Percentiles rank a stretch among this genome's conserved stretches.
Evolutionary conservation across 139 green algal species (phyloP).

Genomic region (Auxenochlorella pyrenoidosa): DNA sequence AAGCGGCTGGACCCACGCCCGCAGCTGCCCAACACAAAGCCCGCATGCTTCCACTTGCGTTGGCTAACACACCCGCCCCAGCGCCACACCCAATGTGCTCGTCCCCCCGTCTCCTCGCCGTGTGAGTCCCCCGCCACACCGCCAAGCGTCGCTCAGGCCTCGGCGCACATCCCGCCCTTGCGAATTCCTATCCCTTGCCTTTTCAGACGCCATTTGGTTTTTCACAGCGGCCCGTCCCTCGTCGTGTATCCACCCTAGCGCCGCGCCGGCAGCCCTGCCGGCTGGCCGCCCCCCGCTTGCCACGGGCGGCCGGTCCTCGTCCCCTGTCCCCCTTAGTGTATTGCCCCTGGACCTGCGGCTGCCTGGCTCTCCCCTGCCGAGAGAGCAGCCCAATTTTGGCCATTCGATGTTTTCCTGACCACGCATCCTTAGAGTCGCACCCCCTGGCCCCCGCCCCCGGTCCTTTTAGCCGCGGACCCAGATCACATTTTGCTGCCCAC

Average conservation of each 20-base stretch:
- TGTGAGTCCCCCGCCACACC: neutral
- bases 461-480: no score
- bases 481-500: no score
- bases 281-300: neutral
- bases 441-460: no score
- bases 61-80: no score
- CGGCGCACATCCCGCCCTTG: neutral
- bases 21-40: no score
- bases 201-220: constrained; percentile 11
- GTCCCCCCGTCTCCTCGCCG: no score
- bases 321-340: neutral
- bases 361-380: no score
- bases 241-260: neutral
- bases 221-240: neutral
- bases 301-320: neutral
- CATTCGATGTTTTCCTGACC: no score
- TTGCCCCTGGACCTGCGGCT: neutral
- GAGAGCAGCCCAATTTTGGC: neutral
- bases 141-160: neutral
- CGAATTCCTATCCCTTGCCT: neutral
- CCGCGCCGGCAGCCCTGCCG: neutral
- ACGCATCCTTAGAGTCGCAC: no score
- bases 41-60: no score
- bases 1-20: no score
- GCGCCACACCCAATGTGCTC: no score